Conservation (phyloP, 73 alveolate genomes). For the Tetrahymena malaccensis region DNA sequence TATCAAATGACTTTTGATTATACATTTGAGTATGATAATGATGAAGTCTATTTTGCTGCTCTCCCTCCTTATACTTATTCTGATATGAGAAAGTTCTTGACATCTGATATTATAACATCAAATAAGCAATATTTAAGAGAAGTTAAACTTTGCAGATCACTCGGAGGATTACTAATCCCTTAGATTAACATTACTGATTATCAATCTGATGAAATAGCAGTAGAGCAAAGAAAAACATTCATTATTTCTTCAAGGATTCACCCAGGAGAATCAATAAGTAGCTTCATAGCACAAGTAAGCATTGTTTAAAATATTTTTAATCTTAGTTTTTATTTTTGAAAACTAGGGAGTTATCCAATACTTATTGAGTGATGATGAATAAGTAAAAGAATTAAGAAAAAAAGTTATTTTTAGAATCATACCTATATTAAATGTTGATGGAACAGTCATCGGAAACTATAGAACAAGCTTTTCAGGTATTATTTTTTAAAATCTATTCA, state of each 20-base stretch:
- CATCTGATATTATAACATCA: not conserved
- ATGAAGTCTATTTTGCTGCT: conserved; percentile 74
- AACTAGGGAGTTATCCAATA: not conserved
- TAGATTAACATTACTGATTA: conserved; percentile 22
- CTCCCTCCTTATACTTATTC: conserved; percentile 78
- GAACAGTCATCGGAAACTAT: conserved; percentile 31
- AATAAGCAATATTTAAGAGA: not conserved
- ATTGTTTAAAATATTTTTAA: conserved; percentile 45
- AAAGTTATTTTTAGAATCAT: conserved; percentile 11
- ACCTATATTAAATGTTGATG: conserved; percentile 39
- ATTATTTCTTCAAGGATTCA: conserved; percentile 80
- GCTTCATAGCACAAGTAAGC: conserved; percentile 75
- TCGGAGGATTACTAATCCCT: conserved; percentile 28
- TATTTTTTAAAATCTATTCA: no score
- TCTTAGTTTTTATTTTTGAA: conserved; percentile 27
- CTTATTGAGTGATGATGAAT: not conserved
- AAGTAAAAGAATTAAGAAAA: not conserved
- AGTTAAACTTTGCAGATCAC: not conserved
- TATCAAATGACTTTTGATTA: conserved; percentile 67
- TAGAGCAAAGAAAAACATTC: conserved; percentile 47
- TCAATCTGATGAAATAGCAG: not conserved
- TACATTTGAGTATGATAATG: conserved; percentile 60
- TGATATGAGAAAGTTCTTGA: conserved; percentile 49
- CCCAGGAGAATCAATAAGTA: conserved; percentile 88
- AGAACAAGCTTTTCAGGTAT: conserved; percentile 32